A percentile compares a stretch with the other conserved stretches of the same genome.
phyloP scores from a whole-genome alignment of 177 flowering plant species.

The Telopea speciosissima region DNA sequence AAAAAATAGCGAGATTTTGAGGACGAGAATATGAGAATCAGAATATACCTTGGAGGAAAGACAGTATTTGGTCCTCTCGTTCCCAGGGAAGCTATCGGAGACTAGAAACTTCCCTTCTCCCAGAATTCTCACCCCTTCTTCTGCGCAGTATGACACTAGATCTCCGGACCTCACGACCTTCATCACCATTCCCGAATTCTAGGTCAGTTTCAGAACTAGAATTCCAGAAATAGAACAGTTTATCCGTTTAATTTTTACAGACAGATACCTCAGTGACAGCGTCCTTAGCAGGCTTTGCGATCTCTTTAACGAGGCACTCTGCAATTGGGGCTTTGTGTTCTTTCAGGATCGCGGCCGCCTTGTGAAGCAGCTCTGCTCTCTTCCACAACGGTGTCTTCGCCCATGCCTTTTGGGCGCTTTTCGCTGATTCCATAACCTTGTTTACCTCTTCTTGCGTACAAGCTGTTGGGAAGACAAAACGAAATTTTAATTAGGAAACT shows the following conservation, averaged over 20 bases:
- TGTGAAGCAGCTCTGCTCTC: slow-evolving; percentile 96
- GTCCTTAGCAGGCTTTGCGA: slow-evolving; percentile 97
- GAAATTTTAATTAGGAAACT: slow-evolving; percentile 1
- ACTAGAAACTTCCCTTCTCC: slow-evolving; percentile 84
- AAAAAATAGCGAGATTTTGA: neutral
- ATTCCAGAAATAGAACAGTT: neutral
- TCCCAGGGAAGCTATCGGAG: slow-evolving; percentile 98
- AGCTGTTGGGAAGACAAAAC: slow-evolving; percentile 35
- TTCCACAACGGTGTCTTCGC: slow-evolving; percentile 97
- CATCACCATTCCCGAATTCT: neutral
- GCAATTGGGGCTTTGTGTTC: slow-evolving; percentile 92
- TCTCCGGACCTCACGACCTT: slow-evolving; percentile 2
- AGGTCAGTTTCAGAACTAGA: neutral
- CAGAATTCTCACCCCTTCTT: slow-evolving; percentile 92
- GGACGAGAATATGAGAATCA: no score
- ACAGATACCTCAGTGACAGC: slow-evolving; percentile 81
- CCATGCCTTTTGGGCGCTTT: slow-evolving; percentile 83
- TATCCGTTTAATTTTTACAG: no score
- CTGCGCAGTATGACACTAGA: slow-evolving; percentile 63
- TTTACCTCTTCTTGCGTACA: slow-evolving; percentile 96
- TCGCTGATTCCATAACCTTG: slow-evolving; percentile 78
- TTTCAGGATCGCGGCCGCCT: slow-evolving; percentile 89
- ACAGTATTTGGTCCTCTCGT: slow-evolving; percentile 93
- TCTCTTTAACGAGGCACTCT: slow-evolving; percentile 88
- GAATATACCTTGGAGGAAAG: slow-evolving; percentile 78